Evolutionary conservation across 225 moss, liverwort and hornwort species (phyloP), one percentile per base, ranked within the genome.

Genomic region (Anthoceros angustus): DNA sequence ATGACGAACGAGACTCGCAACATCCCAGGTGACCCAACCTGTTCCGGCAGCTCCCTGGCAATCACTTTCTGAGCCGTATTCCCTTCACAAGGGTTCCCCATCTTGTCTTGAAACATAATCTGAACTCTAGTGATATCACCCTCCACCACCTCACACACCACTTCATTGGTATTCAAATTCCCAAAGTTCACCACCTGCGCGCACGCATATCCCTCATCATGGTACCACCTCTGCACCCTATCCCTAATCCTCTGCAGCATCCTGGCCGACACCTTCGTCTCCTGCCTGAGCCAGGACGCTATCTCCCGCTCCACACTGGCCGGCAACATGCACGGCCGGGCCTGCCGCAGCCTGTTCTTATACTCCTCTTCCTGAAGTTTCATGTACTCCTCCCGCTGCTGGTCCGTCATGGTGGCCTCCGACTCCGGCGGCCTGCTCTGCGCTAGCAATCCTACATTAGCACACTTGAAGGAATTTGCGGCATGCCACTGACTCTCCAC

Each of bases 401-500:
- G 94, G 69, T 94, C 94, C 2, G 81, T 82, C 74, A 94, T 68
- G 42, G 77, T 94, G n/a, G 86, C 84, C 67, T 94, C 90, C 23
- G 69, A 68, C 48, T 94, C 94, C 25, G 86, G 87, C 40, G 73
- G 70, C 65, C 84, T 78, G 67, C 84, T 85, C 71, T 94, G 94
- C 62, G 94, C 84, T 46, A 94, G 81, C 64, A 94, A 67, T 42
- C 94, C 94, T n/a, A 94, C 90, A 62, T 94, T 94, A 39, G 90
- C 94, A 76, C 94, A 94, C 64, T 90, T 81, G 46, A 94, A 94
- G 8, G 87, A 87, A 67, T 94, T 87, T 42, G 94, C 90, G 55
- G 87, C 86, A 70, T 94, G 94, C 94, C 94, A 94, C 63, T 94
- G 94, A 66, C 94, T 94, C 74, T 94, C 94, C 50, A 80, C 84